Evolutionary conservation across 257 asterid genomes (phyloP).

Genomic region (Prunella vulgaris): DNA sequence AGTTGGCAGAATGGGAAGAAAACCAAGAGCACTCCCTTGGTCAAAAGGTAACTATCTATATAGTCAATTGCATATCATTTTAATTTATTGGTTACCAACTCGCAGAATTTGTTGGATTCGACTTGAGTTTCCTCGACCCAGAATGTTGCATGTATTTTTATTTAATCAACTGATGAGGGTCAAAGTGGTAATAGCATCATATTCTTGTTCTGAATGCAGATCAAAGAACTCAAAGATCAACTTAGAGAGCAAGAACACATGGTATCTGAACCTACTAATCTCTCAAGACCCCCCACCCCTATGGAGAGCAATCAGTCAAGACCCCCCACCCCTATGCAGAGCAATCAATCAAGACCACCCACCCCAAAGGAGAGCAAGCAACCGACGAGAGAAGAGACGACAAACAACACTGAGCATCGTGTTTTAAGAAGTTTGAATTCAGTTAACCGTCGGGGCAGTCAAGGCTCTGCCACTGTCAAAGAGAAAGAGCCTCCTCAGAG

Average conservation of each 20-base stretch:
- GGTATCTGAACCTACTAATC: conserved; percentile 28
- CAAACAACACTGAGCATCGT: conserved; percentile 47
- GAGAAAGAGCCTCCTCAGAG: conserved; percentile 42
- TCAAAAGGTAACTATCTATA: conserved; percentile 41
- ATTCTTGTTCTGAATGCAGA: conserved; percentile 32
- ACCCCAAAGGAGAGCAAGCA: conserved; percentile 41
- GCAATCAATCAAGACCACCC: conserved; percentile 18
- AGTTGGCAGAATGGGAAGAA: conserved; percentile 45
- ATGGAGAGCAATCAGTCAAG: conserved; percentile 28
- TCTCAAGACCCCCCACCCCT: conserved; percentile 31
- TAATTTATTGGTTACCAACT: neutral
- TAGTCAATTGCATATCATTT: neutral
- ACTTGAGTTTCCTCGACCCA: neutral
- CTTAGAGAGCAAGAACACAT: conserved; percentile 56
- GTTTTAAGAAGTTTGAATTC: conserved; percentile 54
- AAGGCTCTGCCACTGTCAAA: conserved; percentile 38
- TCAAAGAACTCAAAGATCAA: conserved; percentile 71
- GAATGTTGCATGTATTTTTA: neutral
- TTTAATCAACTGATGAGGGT: neutral
- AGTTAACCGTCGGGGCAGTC: conserved; percentile 37
- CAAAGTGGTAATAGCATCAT: neutral
- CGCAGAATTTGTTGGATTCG: neutral
- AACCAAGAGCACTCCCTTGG: conserved; percentile 42
- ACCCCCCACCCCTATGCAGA: conserved; percentile 31
- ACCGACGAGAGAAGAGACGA: conserved; percentile 30